Conservation (phyloP, 768 basidiomycete genomes). For the Ephemerocybe angulata region DNA sequence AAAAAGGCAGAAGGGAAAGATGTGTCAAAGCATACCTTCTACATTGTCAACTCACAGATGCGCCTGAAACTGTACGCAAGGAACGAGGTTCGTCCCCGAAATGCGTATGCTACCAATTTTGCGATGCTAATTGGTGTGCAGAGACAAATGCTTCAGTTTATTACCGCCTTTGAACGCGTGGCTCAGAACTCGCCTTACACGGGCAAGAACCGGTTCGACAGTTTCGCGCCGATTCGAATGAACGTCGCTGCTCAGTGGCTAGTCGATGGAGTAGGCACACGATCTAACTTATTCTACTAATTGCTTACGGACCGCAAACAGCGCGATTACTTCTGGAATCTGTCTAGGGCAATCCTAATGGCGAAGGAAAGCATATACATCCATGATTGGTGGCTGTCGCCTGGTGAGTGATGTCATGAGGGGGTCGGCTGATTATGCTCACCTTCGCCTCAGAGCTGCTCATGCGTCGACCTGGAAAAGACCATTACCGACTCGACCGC, state of each 20-base stretch:
- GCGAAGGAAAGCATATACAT: constrained; percentile 90
- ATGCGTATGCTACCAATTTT: not conserved
- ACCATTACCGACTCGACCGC: constrained; percentile 81
- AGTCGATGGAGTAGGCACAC: constrained; percentile 80
- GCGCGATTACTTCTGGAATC: constrained; percentile 98
- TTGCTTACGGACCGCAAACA: constrained; percentile 24
- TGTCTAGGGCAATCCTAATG: constrained; percentile 85
- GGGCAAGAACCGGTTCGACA: constrained; percentile 82
- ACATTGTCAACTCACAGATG: constrained; percentile 88
- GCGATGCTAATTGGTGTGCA: constrained; percentile 23
- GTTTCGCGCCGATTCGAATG: constrained; percentile 87
- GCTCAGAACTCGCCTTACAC: constrained; percentile 75
- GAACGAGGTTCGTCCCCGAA: constrained; percentile 59
- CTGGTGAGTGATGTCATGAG: constrained; percentile 44
- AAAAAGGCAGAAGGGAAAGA: constrained; percentile 39
- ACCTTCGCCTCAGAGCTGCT: constrained; percentile 56
- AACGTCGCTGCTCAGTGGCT: constrained; percentile 98
- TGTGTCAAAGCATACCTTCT: constrained; percentile 92
- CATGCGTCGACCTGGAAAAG: constrained; percentile 79
- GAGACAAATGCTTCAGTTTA: constrained; percentile 98
- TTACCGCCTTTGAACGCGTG: constrained; percentile 82
- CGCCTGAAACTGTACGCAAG: constrained; percentile 81
- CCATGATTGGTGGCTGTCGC: constrained; percentile 98
- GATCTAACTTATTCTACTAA: not conserved
- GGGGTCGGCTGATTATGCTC: not conserved